phyloP scores from a whole-genome alignment of 768 basidiomycete species.

The Lentinula sp. region DNA sequence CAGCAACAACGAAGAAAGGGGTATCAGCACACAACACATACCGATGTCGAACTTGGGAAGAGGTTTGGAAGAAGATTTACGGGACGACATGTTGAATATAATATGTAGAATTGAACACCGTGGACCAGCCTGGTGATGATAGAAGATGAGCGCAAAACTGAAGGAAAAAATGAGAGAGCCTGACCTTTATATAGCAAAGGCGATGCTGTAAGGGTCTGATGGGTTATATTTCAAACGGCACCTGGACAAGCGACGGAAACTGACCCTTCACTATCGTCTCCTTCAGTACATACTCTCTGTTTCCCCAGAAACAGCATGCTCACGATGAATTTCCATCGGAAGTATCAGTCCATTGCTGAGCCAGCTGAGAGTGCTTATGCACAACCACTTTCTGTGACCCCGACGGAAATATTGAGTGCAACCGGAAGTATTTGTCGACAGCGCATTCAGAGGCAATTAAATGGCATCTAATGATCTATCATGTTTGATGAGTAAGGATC shows the following conservation, averaged over 20 bases:
- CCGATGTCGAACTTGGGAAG: slow-evolving; percentile 72
- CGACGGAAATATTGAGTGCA: not conserved
- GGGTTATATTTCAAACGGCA: not conserved
- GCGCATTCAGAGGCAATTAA: not conserved
- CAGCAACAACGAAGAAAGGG: slow-evolving; percentile 3
- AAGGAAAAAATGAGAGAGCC: not conserved
- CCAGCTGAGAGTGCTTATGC: too few relatives aligned
- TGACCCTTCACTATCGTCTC: too few relatives aligned
- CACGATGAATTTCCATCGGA: too few relatives aligned
- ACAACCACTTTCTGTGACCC: not conserved
- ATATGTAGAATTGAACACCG: slow-evolving; percentile 25
- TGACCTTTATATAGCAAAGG: not conserved
- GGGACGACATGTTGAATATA: slow-evolving; percentile 37
- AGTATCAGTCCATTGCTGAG: too few relatives aligned
- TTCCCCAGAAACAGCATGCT: too few relatives aligned
- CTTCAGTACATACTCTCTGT: too few relatives aligned
- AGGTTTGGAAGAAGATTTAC: slow-evolving; percentile 52
- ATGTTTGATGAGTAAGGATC: too few relatives aligned
- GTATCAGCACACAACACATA: slow-evolving; percentile 18
- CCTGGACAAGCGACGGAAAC: not conserved
- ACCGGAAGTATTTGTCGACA: not conserved
- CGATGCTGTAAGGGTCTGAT: slow-evolving; percentile 2
- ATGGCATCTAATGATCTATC: too few relatives aligned
- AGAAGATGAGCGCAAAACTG: slow-evolving; percentile 1
- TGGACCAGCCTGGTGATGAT: slow-evolving; percentile 32